A percentile compares a stretch with the other conserved stretches of the same genome.
These are phyloP conservation scores for Umbellularia californica DNA, from an alignment of 164 flowering plant species.

Conservation along the genomic window DNA sequence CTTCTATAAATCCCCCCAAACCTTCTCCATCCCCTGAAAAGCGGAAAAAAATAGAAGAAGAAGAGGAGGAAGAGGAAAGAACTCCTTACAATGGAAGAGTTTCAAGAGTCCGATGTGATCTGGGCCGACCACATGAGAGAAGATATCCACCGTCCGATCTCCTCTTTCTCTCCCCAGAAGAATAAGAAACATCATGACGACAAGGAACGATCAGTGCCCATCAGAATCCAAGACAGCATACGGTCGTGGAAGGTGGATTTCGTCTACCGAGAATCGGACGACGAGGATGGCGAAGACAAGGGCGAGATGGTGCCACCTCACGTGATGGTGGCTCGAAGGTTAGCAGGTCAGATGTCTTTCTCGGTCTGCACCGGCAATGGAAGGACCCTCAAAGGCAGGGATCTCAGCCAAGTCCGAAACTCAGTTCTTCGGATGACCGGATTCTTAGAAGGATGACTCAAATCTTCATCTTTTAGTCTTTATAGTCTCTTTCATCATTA, in stretches of 20 bases:
- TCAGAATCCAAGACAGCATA: background rate
- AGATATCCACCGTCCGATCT: conserved; percentile 1
- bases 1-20: conserved; percentile 6
- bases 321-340: conserved; percentile 10
- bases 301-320: conserved; percentile 55
- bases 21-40: background rate
- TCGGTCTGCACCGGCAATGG: conserved; percentile 59
- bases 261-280: conserved; percentile 6
- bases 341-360: conserved; percentile 43
- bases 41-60: background rate
- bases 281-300: conserved; percentile 19
- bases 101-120: conserved; percentile 31
- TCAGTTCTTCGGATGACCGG: conserved; percentile 34
- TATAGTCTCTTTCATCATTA: too few relatives aligned
- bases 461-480: background rate
- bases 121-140: conserved; percentile 6
- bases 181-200: too few relatives aligned
- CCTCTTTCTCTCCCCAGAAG: background rate
- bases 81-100: conserved; percentile 24
- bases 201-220: background rate
- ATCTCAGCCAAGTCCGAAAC: conserved; percentile 60
- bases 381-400: conserved; percentile 66
- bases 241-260: background rate
- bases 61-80: too few relatives aligned
- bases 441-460: conserved; percentile 10